Evolutionary conservation across 192 early-diverging fungal genomes (phyloP), one percentile per base, ranked within the genome.

Genomic region (Lunasporangiospora selenospora): DNA sequence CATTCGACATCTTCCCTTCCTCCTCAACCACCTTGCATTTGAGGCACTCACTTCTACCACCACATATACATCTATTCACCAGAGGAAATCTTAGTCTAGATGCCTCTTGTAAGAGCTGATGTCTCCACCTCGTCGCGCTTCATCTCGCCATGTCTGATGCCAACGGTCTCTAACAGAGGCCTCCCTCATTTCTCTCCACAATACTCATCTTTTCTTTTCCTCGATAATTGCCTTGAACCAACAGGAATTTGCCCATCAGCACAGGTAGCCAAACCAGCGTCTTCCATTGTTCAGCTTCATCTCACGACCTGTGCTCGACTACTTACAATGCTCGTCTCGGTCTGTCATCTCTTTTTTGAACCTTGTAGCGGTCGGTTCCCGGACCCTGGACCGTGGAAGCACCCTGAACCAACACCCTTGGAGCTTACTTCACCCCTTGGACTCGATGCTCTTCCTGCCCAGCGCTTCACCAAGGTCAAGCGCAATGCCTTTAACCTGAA

Each of bases 301-400:
- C 48, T 21, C 34, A 16, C 26, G 8, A 21, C 44, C 26, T 56
- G 32, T 19, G 16, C 30, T 40, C 41, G 21, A 34, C 36, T 15
- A 23, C n/a, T n/a, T 26, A 19, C 44, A 11, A 26, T 29, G 3
- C 16, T 31, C 21, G 6, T 8, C 15, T 18, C 26, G 26, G n/a
- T 9, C 27, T 44, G 32, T 40, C 23, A 32, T 16, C 42, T 32
- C 19, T 19, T 21, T 33, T 16, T 10, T 30, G 38, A 38, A 15
- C 23, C 41, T 30, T 8, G n/a, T 32, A 85, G 83, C 67, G 85
- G 85, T 11, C 57, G 50, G 33, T 90, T 86, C 58, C 88, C 90
- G 11, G 92, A 93, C 78, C 89, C 86, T 18, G 93, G 93, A 19
- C 90, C 93, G 23, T 94, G 93, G 93, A 92, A 88, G 67, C 79